These are phyloP conservation scores for Vaucheria bursata DNA, from an alignment of 352 stramenopile genomes.

Conservation along the genomic window DNA sequence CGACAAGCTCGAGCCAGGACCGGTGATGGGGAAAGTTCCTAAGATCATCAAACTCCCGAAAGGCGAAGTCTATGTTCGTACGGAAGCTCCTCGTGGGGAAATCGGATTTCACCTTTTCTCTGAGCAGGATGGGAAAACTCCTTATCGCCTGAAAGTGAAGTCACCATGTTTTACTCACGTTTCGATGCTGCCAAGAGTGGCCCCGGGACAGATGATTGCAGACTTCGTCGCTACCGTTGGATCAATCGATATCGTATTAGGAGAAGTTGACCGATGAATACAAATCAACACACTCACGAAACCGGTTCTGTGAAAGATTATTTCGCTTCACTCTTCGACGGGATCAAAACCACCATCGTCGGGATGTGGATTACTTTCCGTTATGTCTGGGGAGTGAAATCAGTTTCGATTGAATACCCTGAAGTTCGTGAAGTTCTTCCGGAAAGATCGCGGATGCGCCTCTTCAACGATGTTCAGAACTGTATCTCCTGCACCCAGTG, in stretches of 20 bases:
- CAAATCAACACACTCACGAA: too few species aligned
- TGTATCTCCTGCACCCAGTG: conserved; percentile 1
- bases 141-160: conserved; percentile 62
- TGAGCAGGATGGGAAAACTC: conserved; percentile 52
- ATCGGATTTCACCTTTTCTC: conserved; percentile 60
- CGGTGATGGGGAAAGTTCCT: conserved; percentile 52
- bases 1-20: conserved; percentile 50
- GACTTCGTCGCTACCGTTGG: conserved; percentile 55
- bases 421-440: not conserved
- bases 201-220: conserved; percentile 54
- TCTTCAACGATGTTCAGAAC: conserved; percentile 1
- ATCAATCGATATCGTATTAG: conserved; percentile 55
- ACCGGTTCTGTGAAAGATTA: conserved; percentile 13
- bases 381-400: not conserved
- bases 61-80: conserved; percentile 55
- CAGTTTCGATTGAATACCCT: not conserved
- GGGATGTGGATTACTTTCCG: conserved; percentile 1
- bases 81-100: conserved; percentile 58
- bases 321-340: not conserved
- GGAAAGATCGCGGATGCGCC: not conserved
- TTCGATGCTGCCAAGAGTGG: conserved; percentile 53
- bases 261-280: conserved; percentile 53
- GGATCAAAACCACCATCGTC: not conserved
- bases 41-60: conserved; percentile 54
- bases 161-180: conserved; percentile 53